Conservation (phyloP, 2,329 filamentous ascomycete species). For the Penicillium frequentans region DNA sequence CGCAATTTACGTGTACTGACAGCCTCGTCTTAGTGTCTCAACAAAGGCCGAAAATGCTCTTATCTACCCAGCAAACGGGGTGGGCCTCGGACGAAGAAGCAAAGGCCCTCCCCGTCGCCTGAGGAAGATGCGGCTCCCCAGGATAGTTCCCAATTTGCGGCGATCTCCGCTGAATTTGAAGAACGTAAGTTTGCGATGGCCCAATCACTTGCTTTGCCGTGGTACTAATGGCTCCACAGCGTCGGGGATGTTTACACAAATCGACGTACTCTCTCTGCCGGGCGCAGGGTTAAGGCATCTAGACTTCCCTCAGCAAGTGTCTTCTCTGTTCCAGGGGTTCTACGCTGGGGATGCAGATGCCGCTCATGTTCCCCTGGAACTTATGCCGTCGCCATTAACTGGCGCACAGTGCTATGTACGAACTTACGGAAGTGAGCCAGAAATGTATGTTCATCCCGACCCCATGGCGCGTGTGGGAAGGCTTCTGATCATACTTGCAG, state of each 20-base stretch:
- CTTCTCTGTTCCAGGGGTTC: constrained; percentile 40
- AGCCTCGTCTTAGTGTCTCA: constrained; percentile 34
- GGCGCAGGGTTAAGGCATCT: constrained; percentile 42
- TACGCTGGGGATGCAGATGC: constrained; percentile 27
- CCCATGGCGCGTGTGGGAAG: not conserved
- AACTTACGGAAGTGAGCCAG: constrained; percentile 41
- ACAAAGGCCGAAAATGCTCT: constrained; percentile 42
- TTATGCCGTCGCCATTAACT: constrained; percentile 28
- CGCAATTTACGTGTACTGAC: not conserved
- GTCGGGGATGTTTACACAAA: constrained; percentile 40
- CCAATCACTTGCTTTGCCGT: not conserved
- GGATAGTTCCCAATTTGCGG: constrained; percentile 23
- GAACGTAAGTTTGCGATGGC: constrained; percentile 28
- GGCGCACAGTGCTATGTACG: constrained; percentile 34
- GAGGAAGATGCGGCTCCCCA: constrained; percentile 15
- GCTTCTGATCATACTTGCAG: constrained; percentile 27
- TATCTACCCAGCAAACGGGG: constrained; percentile 47
- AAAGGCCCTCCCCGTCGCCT: constrained; percentile 23
- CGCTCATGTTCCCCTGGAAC: constrained; percentile 28
- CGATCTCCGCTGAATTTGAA: constrained; percentile 30
- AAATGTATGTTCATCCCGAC: constrained; percentile 35
- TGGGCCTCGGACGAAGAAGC: constrained; percentile 45
- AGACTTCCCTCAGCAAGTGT: constrained; percentile 40
- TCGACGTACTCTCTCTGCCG: constrained; percentile 41
- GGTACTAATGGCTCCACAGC: constrained; percentile 26